Percentiles rank a stretch among this genome's conserved stretches.
phyloP scores from a whole-genome alignment of 2,329 filamentous ascomycete species.

The Didymella pinodella region DNA sequence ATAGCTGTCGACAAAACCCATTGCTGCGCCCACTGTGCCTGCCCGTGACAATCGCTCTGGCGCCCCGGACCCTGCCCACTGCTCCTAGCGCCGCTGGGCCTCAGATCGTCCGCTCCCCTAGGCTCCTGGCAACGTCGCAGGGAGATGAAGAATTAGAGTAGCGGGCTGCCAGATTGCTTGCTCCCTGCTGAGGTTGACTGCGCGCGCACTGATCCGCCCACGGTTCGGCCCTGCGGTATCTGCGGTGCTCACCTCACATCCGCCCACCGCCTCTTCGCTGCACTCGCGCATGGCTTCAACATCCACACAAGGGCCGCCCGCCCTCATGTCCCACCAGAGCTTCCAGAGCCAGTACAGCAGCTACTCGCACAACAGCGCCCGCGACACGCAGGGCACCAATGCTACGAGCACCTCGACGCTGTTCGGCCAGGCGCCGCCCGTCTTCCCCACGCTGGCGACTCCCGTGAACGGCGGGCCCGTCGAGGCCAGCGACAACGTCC shows the following conservation, averaged over 20 bases:
- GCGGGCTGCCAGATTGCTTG: constrained; percentile 5
- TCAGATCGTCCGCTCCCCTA: constrained; percentile 13
- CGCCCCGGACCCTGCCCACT: constrained; percentile 8
- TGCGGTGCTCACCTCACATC: constrained; percentile 26
- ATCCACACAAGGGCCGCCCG: constrained; percentile 45
- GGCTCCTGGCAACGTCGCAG: constrained; percentile 20
- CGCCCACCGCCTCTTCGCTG: constrained; percentile 29
- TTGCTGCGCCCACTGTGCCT: background rate
- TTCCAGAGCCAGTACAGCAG: constrained; percentile 58
- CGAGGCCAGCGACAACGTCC: constrained; percentile 87
- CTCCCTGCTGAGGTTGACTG: background rate
- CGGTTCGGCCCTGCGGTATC: background rate
- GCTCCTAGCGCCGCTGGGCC: constrained; percentile 18
- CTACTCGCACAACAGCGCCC: constrained; percentile 56
- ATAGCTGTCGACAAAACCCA: background rate
- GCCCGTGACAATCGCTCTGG: background rate
- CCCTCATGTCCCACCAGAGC: constrained; percentile 56
- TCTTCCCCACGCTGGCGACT: constrained; percentile 44
- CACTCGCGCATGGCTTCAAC: constrained; percentile 48
- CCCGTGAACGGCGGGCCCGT: constrained; percentile 66
- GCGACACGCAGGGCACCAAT: constrained; percentile 59
- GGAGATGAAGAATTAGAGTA: constrained; percentile 40
- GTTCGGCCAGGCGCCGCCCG: constrained; percentile 49
- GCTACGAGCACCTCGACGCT: constrained; percentile 56
- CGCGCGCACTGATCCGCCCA: constrained; percentile 1